These are phyloP conservation scores for Pythium phragmiticola DNA, from an alignment of 352 stramenopile genomes.

Conservation along the genomic window DNA sequence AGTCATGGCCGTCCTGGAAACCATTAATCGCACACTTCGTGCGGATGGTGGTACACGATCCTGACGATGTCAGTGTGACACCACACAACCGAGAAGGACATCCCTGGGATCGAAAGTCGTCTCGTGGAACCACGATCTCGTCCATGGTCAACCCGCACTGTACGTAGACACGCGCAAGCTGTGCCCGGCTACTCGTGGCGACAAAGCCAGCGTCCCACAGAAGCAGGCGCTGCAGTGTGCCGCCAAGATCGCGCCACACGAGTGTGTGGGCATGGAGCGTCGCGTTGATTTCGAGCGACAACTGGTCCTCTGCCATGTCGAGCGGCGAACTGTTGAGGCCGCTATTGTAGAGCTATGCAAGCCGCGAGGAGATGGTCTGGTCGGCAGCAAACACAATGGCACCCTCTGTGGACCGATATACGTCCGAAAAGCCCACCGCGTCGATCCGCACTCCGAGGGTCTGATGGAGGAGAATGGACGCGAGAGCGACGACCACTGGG, in stretches of 20 bases:
- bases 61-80: conserved; percentile 10
- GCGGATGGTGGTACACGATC: conserved; percentile 34
- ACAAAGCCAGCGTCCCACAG: conserved; percentile 58
- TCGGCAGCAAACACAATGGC: neutral
- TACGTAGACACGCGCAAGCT: conserved; percentile 27
- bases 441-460: neutral
- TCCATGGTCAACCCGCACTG: conserved; percentile 49
- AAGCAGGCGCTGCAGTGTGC: conserved; percentile 50
- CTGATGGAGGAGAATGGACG: neutral
- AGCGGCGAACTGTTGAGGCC: conserved; percentile 36
- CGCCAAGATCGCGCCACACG: conserved; percentile 38
- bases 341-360: conserved; percentile 21
- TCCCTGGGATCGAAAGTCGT: conserved; percentile 20
- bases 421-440: neutral
- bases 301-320: neutral
- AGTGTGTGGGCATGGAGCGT: conserved; percentile 26
- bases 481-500: neutral
- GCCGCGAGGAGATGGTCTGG: conserved; percentile 11
- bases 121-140: conserved; percentile 30
- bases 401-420: neutral
- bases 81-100: conserved; percentile 27
- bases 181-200: conserved; percentile 14
- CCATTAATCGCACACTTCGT: conserved; percentile 22
- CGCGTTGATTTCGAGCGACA: conserved; percentile 37
- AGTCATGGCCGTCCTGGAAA: neutral